A percentile compares a stretch with the other conserved stretches of the same genome.
phyloP scores from a whole-genome alignment of 345 rosid genomes.

The Euphorbia tirucalli region DNA sequence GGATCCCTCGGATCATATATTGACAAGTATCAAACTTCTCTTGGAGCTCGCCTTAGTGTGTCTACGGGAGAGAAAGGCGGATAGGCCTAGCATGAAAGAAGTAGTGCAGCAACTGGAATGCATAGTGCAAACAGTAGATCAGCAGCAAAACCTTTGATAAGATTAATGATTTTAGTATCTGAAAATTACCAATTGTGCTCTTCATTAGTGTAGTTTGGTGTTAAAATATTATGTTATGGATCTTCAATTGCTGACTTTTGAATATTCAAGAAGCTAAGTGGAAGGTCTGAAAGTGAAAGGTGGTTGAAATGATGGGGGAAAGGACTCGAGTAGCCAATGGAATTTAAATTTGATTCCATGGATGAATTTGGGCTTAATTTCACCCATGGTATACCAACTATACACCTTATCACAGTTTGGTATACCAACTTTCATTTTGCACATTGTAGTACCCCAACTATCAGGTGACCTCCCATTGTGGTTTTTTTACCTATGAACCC shows the following conservation, averaged over 20 bases:
- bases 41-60: slow-evolving; percentile 49
- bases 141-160: slow-evolving; percentile 10
- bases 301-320: slow-evolving; percentile 20
- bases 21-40: slow-evolving; percentile 33
- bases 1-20: slow-evolving; percentile 21
- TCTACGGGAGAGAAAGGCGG: slow-evolving; percentile 43
- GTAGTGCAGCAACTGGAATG: slow-evolving; percentile 45
- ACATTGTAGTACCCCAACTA: no score
- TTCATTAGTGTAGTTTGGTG: slow-evolving; percentile 4
- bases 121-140: slow-evolving; percentile 29
- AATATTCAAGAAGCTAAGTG: slow-evolving; percentile 31
- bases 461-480: no score
- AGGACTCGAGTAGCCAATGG: background rate
- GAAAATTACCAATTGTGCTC: background rate
- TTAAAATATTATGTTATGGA: background rate
- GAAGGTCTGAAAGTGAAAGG: slow-evolving; percentile 8
- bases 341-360: slow-evolving; percentile 13
- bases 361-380: slow-evolving; percentile 15
- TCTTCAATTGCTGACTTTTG: slow-evolving; percentile 7
- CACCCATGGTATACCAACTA: no score
- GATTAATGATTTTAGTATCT: slow-evolving; percentile 10
- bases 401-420: no score
- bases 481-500: no score
- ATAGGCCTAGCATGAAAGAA: slow-evolving; percentile 54
- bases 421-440: no score